Percentiles rank a stretch among this genome's conserved stretches.
Conservation (phyloP, 2,329 filamentous ascomycete genomes). For the Cercospora sp. region DNA sequence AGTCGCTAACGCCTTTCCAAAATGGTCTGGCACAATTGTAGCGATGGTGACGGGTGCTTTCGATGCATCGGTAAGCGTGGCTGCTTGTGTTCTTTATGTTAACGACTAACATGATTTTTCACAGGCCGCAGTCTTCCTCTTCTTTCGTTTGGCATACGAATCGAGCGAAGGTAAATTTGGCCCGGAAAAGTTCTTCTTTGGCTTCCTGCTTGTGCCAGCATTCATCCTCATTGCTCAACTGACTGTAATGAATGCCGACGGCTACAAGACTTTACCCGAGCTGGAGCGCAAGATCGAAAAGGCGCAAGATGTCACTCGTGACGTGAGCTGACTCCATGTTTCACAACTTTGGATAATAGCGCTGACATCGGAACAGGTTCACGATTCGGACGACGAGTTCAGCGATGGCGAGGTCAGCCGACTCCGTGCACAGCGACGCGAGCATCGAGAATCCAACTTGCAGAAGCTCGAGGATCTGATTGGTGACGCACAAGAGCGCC, state of each 20-base stretch:
- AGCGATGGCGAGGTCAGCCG: slow-evolving; percentile 59
- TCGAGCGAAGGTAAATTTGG: slow-evolving; percentile 44
- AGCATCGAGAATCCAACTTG: slow-evolving; percentile 63
- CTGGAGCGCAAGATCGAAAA: slow-evolving; percentile 77
- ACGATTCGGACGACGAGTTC: slow-evolving; percentile 59
- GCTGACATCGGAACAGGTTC: slow-evolving; percentile 35
- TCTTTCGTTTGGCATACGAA: slow-evolving; percentile 51
- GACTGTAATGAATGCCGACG: slow-evolving; percentile 49
- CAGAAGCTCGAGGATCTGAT: slow-evolving; percentile 74
- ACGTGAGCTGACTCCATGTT: slow-evolving; percentile 32
- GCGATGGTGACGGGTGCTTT: slow-evolving; percentile 53
- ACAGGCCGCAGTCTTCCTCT: slow-evolving; percentile 49
- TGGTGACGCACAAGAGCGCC: slow-evolving; percentile 62
- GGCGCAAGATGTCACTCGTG: slow-evolving; percentile 55
- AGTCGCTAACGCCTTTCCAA: slow-evolving; percentile 52
- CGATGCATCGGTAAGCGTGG: slow-evolving; percentile 43
- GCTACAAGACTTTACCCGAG: slow-evolving; percentile 65
- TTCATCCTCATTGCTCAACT: slow-evolving; percentile 47
- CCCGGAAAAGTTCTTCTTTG: slow-evolving; percentile 51
- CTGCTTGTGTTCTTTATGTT: background rate
- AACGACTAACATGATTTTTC: background rate
- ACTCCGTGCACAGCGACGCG: slow-evolving; percentile 53
- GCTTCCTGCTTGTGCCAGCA: slow-evolving; percentile 48
- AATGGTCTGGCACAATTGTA: slow-evolving; percentile 50
- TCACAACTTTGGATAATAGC: background rate